Percentiles rank a stretch among this genome's conserved stretches.
These are phyloP conservation scores for Elymus sibiricus DNA, from an alignment of 176 grass and related monocot species.

Conservation along the genomic window DNA sequence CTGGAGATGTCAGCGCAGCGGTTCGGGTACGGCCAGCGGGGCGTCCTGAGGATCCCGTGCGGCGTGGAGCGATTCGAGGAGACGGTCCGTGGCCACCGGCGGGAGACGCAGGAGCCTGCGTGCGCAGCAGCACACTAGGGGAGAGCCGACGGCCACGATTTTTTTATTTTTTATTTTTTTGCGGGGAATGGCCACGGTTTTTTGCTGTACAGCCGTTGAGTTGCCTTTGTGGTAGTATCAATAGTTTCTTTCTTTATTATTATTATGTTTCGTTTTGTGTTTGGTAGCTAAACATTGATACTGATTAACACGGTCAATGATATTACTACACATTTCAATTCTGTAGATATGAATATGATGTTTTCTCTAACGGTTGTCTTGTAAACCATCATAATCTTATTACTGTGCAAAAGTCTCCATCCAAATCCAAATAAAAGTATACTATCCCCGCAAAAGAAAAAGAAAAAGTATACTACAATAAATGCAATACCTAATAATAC, in stretches of 20 bases:
- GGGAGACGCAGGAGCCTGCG: not conserved
- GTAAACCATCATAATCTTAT: no score
- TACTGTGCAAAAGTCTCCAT: no score
- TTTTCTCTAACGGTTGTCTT: no score
- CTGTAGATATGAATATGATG: not conserved
- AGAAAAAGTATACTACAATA: no score
- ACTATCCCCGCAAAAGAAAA: no score
- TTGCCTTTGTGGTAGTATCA: no score
- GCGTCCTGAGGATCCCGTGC: constrained; percentile 33
- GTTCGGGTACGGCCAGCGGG: constrained; percentile 39
- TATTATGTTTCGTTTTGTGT: not conserved
- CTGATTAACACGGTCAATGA: not conserved
- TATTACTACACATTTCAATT: not conserved
- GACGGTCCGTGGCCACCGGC: not conserved
- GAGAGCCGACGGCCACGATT: not conserved
- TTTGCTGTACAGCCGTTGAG: no score
- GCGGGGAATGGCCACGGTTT: no score
- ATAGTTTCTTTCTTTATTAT: not conserved
- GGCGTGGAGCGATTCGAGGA: constrained; percentile 14
- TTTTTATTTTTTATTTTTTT: not conserved
- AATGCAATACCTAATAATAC: no score
- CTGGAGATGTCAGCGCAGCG: constrained; percentile 30
- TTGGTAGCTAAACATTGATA: not conserved
- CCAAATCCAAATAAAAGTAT: no score
- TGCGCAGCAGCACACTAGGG: not conserved